A percentile compares a stretch with the other conserved stretches of the same genome.
phyloP scores from a whole-genome alignment of 2,329 filamentous ascomycete species.

The Penicillium griseofulvum region DNA sequence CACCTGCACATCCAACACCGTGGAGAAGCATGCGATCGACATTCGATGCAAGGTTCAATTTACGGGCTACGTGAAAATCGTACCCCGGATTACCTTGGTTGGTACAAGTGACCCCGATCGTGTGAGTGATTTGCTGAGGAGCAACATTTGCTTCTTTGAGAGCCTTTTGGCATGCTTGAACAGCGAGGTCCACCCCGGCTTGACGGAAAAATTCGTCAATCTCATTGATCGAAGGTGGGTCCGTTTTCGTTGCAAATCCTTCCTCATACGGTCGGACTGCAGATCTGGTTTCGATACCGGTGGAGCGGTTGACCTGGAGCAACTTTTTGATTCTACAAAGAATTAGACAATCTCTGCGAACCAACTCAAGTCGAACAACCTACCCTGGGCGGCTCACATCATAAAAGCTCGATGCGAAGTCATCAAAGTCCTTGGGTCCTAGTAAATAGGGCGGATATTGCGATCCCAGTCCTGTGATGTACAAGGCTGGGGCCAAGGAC shows the following conservation, averaged over 20 bases:
- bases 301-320: neutral
- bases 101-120: conserved; percentile 67
- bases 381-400: neutral
- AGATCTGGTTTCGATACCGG: conserved; percentile 1
- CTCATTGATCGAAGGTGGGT: neutral
- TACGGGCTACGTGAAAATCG: conserved; percentile 62
- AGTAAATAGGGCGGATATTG: neutral
- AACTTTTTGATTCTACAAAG: neutral
- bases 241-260: neutral
- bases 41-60: conserved; percentile 56
- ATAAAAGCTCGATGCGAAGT: neutral
- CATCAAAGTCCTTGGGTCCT: neutral
- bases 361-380: neutral
- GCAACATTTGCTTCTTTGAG: neutral
- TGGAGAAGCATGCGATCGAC: conserved; percentile 66
- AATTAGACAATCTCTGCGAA: neutral
- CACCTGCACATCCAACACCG: conserved; percentile 65
- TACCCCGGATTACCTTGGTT: conserved; percentile 68
- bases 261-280: neutral
- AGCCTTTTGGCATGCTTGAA: neutral
- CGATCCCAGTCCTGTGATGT: conserved; percentile 1
- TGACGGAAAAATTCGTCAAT: neutral
- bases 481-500: neutral
- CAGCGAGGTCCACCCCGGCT: neutral
- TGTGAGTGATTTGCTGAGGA: conserved; percentile 56